phyloP scores from a whole-genome alignment of 345 rosid species.

The Linum tenue region DNA sequence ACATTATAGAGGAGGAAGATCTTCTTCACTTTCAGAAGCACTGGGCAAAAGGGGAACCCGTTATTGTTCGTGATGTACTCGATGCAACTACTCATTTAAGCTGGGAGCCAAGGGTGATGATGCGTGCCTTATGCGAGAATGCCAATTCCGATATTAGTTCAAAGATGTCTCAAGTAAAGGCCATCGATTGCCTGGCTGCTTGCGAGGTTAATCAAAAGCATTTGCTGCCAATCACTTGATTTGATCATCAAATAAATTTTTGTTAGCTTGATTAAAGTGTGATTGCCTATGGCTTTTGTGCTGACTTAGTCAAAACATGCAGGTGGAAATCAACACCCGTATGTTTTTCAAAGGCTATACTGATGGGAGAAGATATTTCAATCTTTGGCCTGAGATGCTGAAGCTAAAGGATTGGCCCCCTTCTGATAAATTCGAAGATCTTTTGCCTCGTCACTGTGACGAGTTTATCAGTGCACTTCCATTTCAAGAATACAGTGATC shows the following conservation, averaged over 20 bases:
- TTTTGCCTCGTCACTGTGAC: constrained; percentile 50
- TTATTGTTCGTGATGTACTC: constrained; percentile 40
- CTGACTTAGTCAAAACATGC: neutral
- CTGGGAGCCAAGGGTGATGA: constrained; percentile 68
- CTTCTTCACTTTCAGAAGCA: constrained; percentile 43
- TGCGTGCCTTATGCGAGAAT: constrained; percentile 36
- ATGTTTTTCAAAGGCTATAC: constrained; percentile 47
- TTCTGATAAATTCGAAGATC: constrained; percentile 40
- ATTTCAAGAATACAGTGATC: constrained; percentile 40
- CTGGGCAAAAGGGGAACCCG: constrained; percentile 55
- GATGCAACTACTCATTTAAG: constrained; percentile 42
- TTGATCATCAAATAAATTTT: neutral
- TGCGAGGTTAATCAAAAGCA: constrained; percentile 31
- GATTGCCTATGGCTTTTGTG: too few species aligned
- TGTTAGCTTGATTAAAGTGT: constrained; percentile 9
- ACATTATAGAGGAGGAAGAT: constrained; percentile 20
- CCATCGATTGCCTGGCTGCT: constrained; percentile 50
- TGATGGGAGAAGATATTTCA: constrained; percentile 34
- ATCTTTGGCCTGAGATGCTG: constrained; percentile 48
- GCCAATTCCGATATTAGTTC: too few species aligned
- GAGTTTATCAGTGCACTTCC: constrained; percentile 50
- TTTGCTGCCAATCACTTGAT: neutral
- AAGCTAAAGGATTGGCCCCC: constrained; percentile 61
- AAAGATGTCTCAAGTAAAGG: constrained; percentile 18
- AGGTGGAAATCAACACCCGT: constrained; percentile 42